A percentile compares a stretch with the other conserved stretches of the same genome.
Conservation (phyloP, 352 stramenopile species). For the Globisporangium uncinulatum region DNA sequence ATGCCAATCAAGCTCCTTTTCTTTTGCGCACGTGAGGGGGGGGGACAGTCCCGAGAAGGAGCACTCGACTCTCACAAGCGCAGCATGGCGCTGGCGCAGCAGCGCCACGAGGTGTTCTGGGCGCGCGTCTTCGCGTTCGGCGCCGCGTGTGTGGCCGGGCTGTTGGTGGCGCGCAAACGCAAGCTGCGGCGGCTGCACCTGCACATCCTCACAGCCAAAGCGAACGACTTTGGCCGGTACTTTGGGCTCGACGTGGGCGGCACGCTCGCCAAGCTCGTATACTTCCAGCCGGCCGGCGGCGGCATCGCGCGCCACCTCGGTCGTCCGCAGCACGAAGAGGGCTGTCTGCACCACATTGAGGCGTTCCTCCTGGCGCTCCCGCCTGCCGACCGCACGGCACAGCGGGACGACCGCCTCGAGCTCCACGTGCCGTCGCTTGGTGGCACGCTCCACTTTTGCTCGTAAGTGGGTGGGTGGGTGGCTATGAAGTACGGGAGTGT, state of each 20-base stretch:
- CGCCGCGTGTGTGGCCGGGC: slow-evolving; percentile 55
- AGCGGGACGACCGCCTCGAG: slow-evolving; percentile 52
- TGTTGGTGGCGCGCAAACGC: slow-evolving; percentile 61
- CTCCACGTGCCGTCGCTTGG: slow-evolving; percentile 71
- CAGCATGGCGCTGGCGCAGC: slow-evolving; percentile 2
- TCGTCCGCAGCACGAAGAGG: slow-evolving; percentile 28
- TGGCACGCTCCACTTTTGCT: slow-evolving; percentile 95
- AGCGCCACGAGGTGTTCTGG: slow-evolving; percentile 49
- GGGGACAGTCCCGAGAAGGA: too few species aligned
- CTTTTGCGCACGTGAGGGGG: too few species aligned
- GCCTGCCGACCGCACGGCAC: slow-evolving; percentile 31
- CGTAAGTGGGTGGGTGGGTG: slow-evolving; percentile 16
- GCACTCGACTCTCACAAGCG: too few species aligned
- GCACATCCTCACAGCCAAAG: slow-evolving; percentile 63
- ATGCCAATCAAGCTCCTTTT: too few species aligned
- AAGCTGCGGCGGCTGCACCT: slow-evolving; percentile 67
- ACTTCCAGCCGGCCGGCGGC: slow-evolving; percentile 78
- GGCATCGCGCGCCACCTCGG: slow-evolving; percentile 15
- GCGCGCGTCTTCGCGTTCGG: slow-evolving; percentile 68
- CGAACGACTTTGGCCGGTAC: slow-evolving; percentile 55
- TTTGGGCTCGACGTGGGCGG: slow-evolving; percentile 93
- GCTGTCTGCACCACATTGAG: slow-evolving; percentile 49
- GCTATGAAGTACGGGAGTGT: not conserved
- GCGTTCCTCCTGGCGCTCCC: slow-evolving; percentile 42
- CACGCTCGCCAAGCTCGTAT: slow-evolving; percentile 91